Evolutionary conservation across 257 asterid genomes (phyloP).

Genomic region (Solanum phureja): DNA sequence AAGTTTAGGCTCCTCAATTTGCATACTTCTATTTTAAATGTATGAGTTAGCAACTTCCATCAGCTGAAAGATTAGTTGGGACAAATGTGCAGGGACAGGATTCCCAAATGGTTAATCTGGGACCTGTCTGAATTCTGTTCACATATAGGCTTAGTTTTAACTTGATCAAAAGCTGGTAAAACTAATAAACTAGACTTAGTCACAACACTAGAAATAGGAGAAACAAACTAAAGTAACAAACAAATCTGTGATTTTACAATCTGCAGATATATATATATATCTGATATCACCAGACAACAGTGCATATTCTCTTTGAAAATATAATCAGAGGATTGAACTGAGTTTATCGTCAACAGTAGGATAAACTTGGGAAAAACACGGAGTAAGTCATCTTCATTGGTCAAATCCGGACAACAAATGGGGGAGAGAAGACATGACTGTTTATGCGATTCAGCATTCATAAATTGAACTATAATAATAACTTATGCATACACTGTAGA

Average conservation of each 20-base stretch:
- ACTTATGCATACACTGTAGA: too few species aligned
- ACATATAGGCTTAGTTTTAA: background rate
- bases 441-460: too few species aligned
- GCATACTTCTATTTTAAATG: background rate
- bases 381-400: background rate
- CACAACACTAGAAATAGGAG: background rate
- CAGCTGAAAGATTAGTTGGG: background rate
- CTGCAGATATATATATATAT: background rate
- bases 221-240: background rate
- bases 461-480: too few species aligned
- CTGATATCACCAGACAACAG: background rate
- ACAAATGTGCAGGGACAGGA: background rate
- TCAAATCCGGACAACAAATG: background rate
- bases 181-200: background rate
- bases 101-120: background rate
- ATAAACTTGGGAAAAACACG: background rate
- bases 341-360: background rate
- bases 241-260: background rate
- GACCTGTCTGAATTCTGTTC: background rate
- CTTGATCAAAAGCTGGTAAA: background rate
- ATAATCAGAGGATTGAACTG: background rate
- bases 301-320: background rate
- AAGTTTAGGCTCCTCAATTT: background rate
- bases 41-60: background rate
- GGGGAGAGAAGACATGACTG: too few species aligned